Evolutionary conservation across 129 eudicot species (phyloP).

Genomic region (Artemisia argyi): DNA sequence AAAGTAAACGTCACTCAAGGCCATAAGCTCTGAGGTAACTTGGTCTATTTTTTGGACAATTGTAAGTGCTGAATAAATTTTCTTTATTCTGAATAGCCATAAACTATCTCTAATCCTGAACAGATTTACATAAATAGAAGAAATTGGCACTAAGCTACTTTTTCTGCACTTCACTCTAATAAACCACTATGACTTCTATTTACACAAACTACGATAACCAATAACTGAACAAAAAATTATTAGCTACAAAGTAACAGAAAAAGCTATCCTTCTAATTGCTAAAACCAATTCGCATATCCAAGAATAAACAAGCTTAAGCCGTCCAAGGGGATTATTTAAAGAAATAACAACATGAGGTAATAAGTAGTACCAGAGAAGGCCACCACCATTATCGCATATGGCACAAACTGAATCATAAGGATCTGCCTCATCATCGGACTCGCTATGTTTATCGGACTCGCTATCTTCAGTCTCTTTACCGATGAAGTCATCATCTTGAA

Average conservation of each 20-base stretch:
- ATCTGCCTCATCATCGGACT: conserved; percentile 59
- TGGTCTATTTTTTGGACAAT: not conserved
- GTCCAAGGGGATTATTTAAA: too few species aligned
- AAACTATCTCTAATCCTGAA: too few species aligned
- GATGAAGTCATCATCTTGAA: conserved; percentile 43
- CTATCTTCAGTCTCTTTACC: conserved; percentile 42
- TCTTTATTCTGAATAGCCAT: not conserved
- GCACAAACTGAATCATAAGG: conserved; percentile 73
- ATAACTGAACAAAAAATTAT: too few species aligned
- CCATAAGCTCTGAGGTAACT: not conserved
- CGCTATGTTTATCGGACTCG: conserved; percentile 48
- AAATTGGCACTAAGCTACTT: too few species aligned
- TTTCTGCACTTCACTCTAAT: too few species aligned
- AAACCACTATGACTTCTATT: too few species aligned
- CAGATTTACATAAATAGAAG: too few species aligned
- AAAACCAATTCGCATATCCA: too few species aligned
- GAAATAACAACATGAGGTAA: too few species aligned
- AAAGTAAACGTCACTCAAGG: not conserved
- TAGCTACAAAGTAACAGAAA: too few species aligned
- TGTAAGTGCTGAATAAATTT: not conserved
- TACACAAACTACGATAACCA: too few species aligned
- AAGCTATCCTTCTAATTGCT: too few species aligned
- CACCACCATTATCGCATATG: conserved; percentile 87
- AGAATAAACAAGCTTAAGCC: not conserved
- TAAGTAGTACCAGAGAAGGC: conserved; percentile 41